Evolutionary conservation across 2,329 filamentous ascomycete genomes (phyloP), one percentile per base, ranked within the genome.

Genomic region (Cladosporium sp.): DNA sequence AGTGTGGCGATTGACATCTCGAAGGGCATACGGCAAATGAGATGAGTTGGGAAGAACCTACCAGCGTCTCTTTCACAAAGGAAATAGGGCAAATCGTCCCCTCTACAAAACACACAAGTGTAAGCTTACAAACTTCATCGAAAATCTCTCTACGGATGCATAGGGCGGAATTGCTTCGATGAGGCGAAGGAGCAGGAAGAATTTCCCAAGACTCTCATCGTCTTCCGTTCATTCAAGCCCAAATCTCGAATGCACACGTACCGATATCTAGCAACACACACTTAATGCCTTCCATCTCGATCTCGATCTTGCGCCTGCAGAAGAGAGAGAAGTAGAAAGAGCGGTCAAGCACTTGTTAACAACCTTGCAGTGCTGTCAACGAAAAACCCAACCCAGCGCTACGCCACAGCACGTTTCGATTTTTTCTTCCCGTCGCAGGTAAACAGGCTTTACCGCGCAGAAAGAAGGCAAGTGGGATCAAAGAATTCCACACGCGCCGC

Each of bases 71-170:
- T 72, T 88, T 88, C 69, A 91, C 87, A 69, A 91, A 91, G 59
- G 84, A 88, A 66, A 91, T 89, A 59, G 85, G 85, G 68, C 86
- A 90, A 56, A 91, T 83, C 43, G 87, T 91, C 55, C 87, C 86
- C 77, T 91, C 86, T 91, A 58, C 50, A 54, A 49, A 47, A 32
- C 43, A 48, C 32, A 25, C 43, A 18, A 15, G n/a, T 35, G 43
- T 48, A 48, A 48, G 43, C 43, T 48, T 48, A 25, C 35, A 29
- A 16, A 47, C 43, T 9, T 38, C 20, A 32, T 38, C 19, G 16
- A n/a, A n/a, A n/a, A n/a, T n/a, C n/a, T n/a, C n/a, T n/a, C n/a
- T n/a, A n/a, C n/a, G n/a, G n/a, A n/a, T n/a, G n/a, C n/a, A n/a
- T n/a, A n/a, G n/a, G n/a, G n/a, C n/a, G n/a, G n/a, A n/a, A n/a